A percentile compares a stretch with the other conserved stretches of the same genome.
phyloP scores from a whole-genome alignment of 2,329 filamentous ascomycete genomes.

The Botryotinia narcissicola region DNA sequence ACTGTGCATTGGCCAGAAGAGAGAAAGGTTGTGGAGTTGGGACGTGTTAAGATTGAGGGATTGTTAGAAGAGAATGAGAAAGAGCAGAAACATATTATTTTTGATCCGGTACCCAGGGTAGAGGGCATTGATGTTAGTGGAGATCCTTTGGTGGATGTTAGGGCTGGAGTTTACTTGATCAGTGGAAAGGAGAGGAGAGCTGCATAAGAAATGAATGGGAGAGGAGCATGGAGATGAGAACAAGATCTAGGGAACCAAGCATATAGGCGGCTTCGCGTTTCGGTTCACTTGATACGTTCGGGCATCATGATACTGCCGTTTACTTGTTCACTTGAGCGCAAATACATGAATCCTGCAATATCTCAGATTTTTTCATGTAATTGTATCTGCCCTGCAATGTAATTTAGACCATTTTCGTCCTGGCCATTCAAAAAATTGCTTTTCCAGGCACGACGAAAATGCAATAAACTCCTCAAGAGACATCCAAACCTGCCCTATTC shows the following conservation, averaged over 20 bases:
- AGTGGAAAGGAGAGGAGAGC: conserved; percentile 51
- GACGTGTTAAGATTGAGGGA: conserved; percentile 46
- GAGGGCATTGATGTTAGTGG: conserved; percentile 51
- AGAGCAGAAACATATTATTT: conserved; percentile 53
- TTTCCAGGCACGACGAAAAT: not conserved
- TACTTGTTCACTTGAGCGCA: not conserved
- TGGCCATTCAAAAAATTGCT: rapidly evolving
- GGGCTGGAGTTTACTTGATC: conserved; percentile 55
- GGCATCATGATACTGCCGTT: rapidly evolving
- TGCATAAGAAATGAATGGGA: not conserved
- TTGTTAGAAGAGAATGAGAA: conserved; percentile 42
- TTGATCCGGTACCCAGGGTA: conserved; percentile 56
- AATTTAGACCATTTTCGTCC: not conserved
- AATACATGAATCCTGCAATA: not conserved
- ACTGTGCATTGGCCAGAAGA: conserved; percentile 54
- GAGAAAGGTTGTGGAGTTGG: conserved; percentile 50
- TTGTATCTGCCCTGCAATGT: not conserved
- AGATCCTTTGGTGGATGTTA: conserved; percentile 55
- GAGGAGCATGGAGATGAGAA: not conserved
- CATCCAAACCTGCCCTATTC: no score
- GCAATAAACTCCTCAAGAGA: not conserved
- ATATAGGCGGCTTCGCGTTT: not conserved
- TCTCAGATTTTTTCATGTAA: not conserved
- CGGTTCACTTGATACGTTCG: not conserved
- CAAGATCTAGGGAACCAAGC: not conserved